Evolutionary conservation across 352 stramenopile species (phyloP), one percentile per base, ranked within the genome.

Genomic region (Phytophthora constricta): DNA sequence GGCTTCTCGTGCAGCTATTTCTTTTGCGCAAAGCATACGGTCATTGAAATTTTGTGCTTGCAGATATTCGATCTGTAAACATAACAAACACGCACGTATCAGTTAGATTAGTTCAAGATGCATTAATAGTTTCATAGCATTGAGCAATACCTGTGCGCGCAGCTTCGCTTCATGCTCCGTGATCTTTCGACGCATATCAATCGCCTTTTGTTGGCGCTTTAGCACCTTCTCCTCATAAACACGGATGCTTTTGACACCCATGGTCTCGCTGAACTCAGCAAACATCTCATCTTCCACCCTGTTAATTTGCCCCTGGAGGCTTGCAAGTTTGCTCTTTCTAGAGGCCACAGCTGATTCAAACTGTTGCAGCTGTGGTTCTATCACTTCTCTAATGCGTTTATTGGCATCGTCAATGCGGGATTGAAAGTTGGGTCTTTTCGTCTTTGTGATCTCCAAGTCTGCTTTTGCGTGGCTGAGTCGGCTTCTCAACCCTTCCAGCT

Each of bases 221-320:
- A 97, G 70, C 11, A 98, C 93, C 19, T 90, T 97, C 59, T 97
- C 91, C 77, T 99, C 95, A 67, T 99, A 99, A 7, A 93, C 75
- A 22, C 89, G 87, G 48, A 97, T 94, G 55, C 82, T 97, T 22
- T 80, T 63, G 16, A 97, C 79, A 13, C 89, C 89, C 51, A 96
- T 77, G 39, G 78, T 57, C 43, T 87, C 69, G 39, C 89, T 96
- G 62, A 97, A 96, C 5, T 86, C 78, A 16, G 79, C 76, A 68
- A 96, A 97, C 77, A 96, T 79, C n/a, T 95, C 77, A 45, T 96
- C 89, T 67, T 97, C 87, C 0, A 93, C 81, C 28, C 62, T 48
- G 37, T 95, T 72, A 19, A 96, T 92, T 57, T 91, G 27, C 5
- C 82, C 64, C 41, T 96, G 64, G 11, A 96, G 58, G 3, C 64